Evolutionary conservation across 2,329 filamentous ascomycete genomes (phyloP).

Genomic region (Coleophoma cylindrospora): DNA sequence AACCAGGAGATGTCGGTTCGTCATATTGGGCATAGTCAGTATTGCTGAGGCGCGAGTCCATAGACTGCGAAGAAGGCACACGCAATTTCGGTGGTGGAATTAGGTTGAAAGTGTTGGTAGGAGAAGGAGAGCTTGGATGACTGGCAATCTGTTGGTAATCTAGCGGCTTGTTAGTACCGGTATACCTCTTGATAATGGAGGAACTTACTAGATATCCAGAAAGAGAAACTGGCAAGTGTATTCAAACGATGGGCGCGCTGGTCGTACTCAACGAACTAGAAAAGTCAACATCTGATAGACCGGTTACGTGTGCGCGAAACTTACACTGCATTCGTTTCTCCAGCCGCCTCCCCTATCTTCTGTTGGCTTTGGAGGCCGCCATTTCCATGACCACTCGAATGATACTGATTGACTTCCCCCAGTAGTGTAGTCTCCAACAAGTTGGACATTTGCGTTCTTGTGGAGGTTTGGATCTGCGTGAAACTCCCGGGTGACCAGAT

Average conservation of each 20-base stretch:
- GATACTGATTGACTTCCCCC: constrained; percentile 77
- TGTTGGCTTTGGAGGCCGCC: constrained; percentile 77
- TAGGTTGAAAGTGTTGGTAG: constrained; percentile 58
- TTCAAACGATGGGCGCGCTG: constrained; percentile 84
- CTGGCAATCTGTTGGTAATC: constrained; percentile 33
- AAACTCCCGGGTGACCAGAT: constrained; percentile 89
- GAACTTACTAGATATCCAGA: constrained; percentile 79
- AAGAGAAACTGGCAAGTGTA: constrained; percentile 87
- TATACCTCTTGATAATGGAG: no score
- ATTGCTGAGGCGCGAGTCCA: constrained; percentile 76
- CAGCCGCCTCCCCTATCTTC: constrained; percentile 89
- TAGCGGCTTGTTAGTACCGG: constrained; percentile 5
- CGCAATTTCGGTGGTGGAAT: constrained; percentile 70
- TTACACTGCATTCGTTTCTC: constrained; percentile 89
- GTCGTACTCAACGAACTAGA: constrained; percentile 92
- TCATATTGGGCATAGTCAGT: constrained; percentile 52
- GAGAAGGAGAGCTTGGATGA: constrained; percentile 62
- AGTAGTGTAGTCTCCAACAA: constrained; percentile 89
- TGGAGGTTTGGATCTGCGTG: constrained; percentile 96
- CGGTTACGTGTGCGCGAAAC: constrained; percentile 21
- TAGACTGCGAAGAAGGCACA: constrained; percentile 80
- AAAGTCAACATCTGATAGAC: constrained; percentile 4
- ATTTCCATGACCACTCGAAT: constrained; percentile 96
- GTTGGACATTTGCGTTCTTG: constrained; percentile 91
- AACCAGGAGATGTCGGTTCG: constrained; percentile 50